Evolutionary conservation across 1,139 yeast species (phyloP).

Genomic region (Suhomyces atakaporum): DNA sequence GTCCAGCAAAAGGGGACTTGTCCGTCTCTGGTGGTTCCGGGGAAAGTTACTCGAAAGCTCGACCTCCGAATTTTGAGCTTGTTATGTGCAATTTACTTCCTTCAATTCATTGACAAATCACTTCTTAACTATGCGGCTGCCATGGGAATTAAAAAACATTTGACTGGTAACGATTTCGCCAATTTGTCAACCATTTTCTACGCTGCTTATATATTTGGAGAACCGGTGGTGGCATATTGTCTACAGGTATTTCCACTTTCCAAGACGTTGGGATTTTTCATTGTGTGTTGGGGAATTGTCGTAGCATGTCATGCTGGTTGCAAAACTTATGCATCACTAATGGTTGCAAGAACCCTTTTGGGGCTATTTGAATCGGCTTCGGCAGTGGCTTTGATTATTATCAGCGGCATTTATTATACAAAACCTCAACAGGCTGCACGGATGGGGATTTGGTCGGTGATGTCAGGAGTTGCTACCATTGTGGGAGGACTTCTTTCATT

Average conservation of each 20-base stretch:
- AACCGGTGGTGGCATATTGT: constrained; percentile 40
- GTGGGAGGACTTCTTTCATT: constrained; percentile 44
- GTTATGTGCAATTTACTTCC: constrained; percentile 41
- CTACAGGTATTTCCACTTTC: constrained; percentile 44
- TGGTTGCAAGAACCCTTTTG: constrained; percentile 43
- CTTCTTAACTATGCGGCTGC: constrained; percentile 51
- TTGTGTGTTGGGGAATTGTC: constrained; percentile 45
- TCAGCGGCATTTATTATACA: constrained; percentile 41
- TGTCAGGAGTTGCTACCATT: constrained; percentile 44
- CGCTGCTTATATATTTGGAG: constrained; percentile 50
- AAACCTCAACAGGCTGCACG: constrained; percentile 28
- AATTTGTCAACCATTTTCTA: constrained; percentile 46
- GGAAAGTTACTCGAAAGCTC: constrained; percentile 21
- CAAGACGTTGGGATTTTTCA: constrained; percentile 37
- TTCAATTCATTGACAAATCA: constrained; percentile 48
- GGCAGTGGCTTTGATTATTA: constrained; percentile 21
- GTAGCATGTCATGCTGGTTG: constrained; percentile 38
- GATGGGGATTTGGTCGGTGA: constrained; percentile 27
- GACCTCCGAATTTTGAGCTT: constrained; percentile 36
- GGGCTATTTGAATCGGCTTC: constrained; percentile 24
- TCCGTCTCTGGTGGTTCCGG: not conserved
- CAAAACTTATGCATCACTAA: constrained; percentile 39
- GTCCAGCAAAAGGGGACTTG: constrained; percentile 6
- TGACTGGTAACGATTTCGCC: constrained; percentile 41
- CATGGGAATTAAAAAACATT: constrained; percentile 47